Evolutionary conservation across 78 protist species (phyloP), one percentile per base, ranked within the genome.

Genomic region (Protostelium mycophagum): DNA sequence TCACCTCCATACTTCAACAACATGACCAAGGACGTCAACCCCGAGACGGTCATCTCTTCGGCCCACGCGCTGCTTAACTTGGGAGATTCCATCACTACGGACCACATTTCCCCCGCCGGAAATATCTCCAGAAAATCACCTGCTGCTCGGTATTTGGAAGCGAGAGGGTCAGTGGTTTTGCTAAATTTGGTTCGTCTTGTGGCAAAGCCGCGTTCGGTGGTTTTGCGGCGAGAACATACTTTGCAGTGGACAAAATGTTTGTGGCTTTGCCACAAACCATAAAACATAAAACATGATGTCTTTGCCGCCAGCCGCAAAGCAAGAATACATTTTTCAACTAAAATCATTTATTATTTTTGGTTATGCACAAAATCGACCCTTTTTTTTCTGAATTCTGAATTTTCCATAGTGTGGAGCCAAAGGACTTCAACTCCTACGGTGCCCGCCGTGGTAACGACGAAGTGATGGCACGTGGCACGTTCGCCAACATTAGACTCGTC

Each of bases 71-170:
- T 97, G 84, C 93, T 97, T 38, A 93, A 88, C 85, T 90, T 96
- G 36, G 98, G 98, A 38, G 97, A 97, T 92, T 73, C 91, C 63
- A 93, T 97, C 87, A 95, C 97, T 91, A 94, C 97, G 28, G 98
- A 97, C 88, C 96, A 94, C 90, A 97, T 97, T 28, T 90, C 93
- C 34, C 95, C 95, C 34, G 95, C 95, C 28, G 95, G 95, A 35
- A 90, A 90, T 38, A 92, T 95, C 91, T 91, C 85, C 83, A 38
- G 93, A 31, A 90, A 91, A 84, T 95, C 97, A 31, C 38, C 96
- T 0, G 98, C 98, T 34, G 98, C 98, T 36, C 85, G 92, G 35
- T 97, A 95, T 88, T 86, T 97, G 73, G 85, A 90, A 37, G 36
- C 1, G 1, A 92, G 35, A 63, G 93, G 73, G 73, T 51, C 31